These are phyloP conservation scores for Elsinoe batatas DNA, from an alignment of 2,329 filamentous ascomycete genomes.

Conservation along the genomic window DNA sequence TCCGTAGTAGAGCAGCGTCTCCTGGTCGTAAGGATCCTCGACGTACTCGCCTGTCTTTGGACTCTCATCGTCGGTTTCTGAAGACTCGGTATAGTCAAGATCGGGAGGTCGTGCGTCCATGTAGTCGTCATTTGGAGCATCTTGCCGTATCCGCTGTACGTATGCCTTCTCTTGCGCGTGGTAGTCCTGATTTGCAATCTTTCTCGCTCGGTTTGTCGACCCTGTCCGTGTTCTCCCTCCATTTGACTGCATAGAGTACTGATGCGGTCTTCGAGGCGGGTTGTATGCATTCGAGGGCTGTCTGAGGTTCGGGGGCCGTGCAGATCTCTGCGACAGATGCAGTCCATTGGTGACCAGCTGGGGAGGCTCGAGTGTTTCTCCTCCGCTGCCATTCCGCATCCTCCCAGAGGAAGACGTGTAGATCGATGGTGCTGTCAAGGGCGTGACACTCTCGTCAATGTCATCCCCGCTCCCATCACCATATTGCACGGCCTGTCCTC, in stretches of 20 bases:
- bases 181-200: conserved; percentile 63
- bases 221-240: conserved; percentile 46
- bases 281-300: conserved; percentile 43
- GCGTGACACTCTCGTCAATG: conserved; percentile 20
- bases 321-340: conserved; percentile 19
- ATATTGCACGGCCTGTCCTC: conserved; percentile 11
- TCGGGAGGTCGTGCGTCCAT: conserved; percentile 63
- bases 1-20: conserved; percentile 85
- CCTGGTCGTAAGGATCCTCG: conserved; percentile 82
- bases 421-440: conserved; percentile 22
- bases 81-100: conserved; percentile 59
- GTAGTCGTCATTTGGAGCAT: conserved; percentile 51
- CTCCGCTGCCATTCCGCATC: conserved; percentile 13
- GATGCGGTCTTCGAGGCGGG: conserved; percentile 38
- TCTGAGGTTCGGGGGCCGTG: conserved; percentile 34
- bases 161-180: conserved; percentile 89
- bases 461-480: conserved; percentile 10
- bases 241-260: conserved; percentile 36
- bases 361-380: conserved; percentile 15
- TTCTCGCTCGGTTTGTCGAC: conserved; percentile 45
- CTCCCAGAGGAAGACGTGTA: conserved; percentile 20
- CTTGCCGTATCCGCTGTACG: conserved; percentile 79
- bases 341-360: conserved; percentile 19
- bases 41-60: conserved; percentile 74
- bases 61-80: conserved; percentile 83